Conservation (phyloP, 306 rosid genomes). For the Adenanthera pavonina region DNA sequence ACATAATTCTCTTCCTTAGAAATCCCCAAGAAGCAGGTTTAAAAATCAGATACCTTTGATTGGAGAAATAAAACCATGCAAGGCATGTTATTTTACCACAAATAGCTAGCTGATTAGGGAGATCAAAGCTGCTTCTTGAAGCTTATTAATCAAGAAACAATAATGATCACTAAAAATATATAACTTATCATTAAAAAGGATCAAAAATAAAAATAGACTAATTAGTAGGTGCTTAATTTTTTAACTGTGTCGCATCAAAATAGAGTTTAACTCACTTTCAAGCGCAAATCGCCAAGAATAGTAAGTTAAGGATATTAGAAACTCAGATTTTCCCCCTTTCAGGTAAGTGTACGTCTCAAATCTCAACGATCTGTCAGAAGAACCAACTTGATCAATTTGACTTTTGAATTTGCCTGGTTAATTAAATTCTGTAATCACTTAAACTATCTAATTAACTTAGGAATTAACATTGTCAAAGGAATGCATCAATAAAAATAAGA, state of each 20-base stretch:
- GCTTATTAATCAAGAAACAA: not conserved
- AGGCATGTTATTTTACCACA: not conserved
- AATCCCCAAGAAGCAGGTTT: not conserved
- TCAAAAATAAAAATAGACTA: not conserved
- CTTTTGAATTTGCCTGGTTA: not conserved
- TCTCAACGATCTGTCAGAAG: not conserved
- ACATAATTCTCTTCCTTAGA: not conserved
- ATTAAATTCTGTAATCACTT: not conserved
- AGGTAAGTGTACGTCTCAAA: not conserved
- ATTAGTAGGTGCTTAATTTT: not conserved
- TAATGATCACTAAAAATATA: not conserved
- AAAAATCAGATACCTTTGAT: not conserved
- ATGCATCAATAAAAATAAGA: not conserved
- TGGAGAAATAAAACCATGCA: not conserved
- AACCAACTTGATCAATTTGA: not conserved
- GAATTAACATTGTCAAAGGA: not conserved
- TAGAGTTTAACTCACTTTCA: not conserved
- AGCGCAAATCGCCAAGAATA: not conserved
- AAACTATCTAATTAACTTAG: not conserved
- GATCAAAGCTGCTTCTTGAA: constrained; percentile 1
- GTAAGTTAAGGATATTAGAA: not conserved
- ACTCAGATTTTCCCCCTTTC: not conserved
- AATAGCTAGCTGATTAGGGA: not conserved
- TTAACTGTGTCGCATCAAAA: not conserved
- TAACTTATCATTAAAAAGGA: not conserved